phyloP scores from a whole-genome alignment of 805 yeast genomes.

The Isabelozyma rhagii region DNA sequence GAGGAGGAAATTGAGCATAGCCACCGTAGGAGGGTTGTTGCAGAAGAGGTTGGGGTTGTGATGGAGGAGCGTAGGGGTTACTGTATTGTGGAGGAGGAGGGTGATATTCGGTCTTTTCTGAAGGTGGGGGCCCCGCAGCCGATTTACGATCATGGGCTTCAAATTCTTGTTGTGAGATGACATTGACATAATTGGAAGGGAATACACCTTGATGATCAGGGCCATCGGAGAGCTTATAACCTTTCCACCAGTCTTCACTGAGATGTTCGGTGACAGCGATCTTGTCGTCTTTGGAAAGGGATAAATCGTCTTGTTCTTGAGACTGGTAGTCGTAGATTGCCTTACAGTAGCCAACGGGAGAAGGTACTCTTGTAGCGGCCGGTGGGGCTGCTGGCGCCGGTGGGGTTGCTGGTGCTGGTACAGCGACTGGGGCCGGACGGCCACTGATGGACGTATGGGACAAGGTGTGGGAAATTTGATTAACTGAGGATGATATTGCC shows the following conservation, averaged over 20 bases:
- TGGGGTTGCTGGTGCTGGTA: constrained; percentile 7
- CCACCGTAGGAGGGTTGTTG: constrained; percentile 32
- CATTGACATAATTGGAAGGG: constrained; percentile 79
- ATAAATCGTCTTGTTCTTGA: constrained; percentile 73
- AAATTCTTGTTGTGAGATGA: constrained; percentile 34
- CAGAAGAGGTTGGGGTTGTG: constrained; percentile 11
- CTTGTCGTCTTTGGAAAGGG: constrained; percentile 62
- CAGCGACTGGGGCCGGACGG: constrained; percentile 6
- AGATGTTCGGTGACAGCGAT: constrained; percentile 68
- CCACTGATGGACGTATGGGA: constrained; percentile 6
- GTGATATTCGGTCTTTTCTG: constrained; percentile 7
- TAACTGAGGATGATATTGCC: constrained; percentile 1
- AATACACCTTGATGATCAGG: constrained; percentile 69
- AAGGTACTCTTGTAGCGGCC: constrained; percentile 17
- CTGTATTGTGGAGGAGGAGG: constrained; percentile 14
- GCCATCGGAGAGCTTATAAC: constrained; percentile 40
- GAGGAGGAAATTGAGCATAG: constrained; percentile 49
- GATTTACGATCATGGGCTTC: constrained; percentile 8
- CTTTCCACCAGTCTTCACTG: constrained; percentile 91
- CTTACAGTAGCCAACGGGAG: constrained; percentile 42
- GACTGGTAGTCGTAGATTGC: constrained; percentile 76
- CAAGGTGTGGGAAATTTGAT: constrained; percentile 3
- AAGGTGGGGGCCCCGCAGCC: constrained; percentile 16
- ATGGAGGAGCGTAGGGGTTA: not conserved
- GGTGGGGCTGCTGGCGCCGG: constrained; percentile 8